phyloP scores from a whole-genome alignment of 257 asterid species.

The Plantago ovata region DNA sequence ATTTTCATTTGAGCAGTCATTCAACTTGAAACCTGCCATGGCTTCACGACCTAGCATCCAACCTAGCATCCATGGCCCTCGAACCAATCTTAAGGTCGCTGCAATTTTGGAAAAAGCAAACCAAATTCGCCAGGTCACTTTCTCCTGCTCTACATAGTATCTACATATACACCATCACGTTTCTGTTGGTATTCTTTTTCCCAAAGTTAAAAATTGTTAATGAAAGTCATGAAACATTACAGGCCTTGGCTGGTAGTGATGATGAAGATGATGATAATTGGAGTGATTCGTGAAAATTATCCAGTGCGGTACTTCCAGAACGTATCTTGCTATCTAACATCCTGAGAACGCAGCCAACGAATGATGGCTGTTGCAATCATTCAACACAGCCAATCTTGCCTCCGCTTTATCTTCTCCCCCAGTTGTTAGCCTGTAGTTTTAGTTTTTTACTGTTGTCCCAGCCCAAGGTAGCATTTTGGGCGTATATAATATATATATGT shows the following conservation, averaged over 20 bases:
- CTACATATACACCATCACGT: conserved; percentile 1
- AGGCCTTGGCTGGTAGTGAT: conserved; percentile 91
- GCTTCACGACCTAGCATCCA: conserved; percentile 60
- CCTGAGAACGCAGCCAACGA: not conserved
- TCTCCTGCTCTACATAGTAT: conserved; percentile 7
- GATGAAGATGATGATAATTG: conserved; percentile 83
- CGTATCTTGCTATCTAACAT: conserved; percentile 7
- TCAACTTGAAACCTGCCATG: conserved; percentile 74
- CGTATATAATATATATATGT: conserved; percentile 21
- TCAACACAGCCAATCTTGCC: not conserved
- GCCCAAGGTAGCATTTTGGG: conserved; percentile 13
- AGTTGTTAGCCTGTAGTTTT: conserved; percentile 7
- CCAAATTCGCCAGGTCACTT: conserved; percentile 74
- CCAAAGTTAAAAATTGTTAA: conserved; percentile 10
- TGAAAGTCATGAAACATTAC: conserved; percentile 20
- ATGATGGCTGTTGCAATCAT: conserved; percentile 12
- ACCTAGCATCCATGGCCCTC: conserved; percentile 70
- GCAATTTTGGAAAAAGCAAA: conserved; percentile 90
- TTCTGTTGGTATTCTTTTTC: conserved; percentile 6
- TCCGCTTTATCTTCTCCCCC: not conserved
- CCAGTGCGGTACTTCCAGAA: not conserved
- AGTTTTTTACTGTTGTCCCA: conserved; percentile 5
- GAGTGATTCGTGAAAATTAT: conserved; percentile 61
- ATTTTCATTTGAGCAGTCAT: conserved; percentile 50
- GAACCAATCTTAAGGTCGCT: conserved; percentile 69